Conservation (phyloP, 768 basidiomycete species). For the Piloderma croceum region DNA sequence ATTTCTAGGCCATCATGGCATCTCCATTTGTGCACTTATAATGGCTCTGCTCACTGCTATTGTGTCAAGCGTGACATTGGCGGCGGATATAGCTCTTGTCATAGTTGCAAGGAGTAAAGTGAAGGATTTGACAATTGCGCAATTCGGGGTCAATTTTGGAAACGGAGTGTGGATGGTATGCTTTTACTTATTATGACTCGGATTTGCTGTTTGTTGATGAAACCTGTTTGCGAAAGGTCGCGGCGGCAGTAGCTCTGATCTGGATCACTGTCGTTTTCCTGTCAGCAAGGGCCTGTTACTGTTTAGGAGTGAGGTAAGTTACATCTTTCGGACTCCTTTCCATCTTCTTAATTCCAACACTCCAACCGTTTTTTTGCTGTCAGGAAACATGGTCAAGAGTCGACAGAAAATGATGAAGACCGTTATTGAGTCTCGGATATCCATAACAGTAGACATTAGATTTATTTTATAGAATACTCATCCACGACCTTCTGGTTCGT, state of each 20-base stretch:
- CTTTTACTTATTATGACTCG: no score
- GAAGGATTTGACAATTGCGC: slow-evolving; percentile 29
- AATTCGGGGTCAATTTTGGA: slow-evolving; percentile 51
- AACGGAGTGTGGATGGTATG: slow-evolving; percentile 72
- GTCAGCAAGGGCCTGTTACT: slow-evolving; percentile 59
- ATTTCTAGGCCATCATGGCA: slow-evolving; percentile 51
- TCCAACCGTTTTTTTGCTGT: no score
- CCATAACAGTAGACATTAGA: no score
- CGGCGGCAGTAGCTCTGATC: slow-evolving; percentile 43
- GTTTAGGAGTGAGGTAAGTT: slow-evolving; percentile 59
- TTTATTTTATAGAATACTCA: no score
- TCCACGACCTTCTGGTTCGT: no score
- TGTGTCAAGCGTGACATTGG: slow-evolving; percentile 49
- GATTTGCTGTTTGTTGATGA: no score
- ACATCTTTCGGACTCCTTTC: slow-evolving; percentile 23
- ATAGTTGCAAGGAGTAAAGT: slow-evolving; percentile 44
- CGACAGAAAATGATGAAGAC: no score
- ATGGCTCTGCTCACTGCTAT: slow-evolving; percentile 52
- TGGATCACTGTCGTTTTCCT: slow-evolving; percentile 59
- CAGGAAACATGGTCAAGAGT: no score
- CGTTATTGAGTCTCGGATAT: no score
- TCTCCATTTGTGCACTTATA: slow-evolving; percentile 56
- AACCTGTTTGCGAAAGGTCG: no score
- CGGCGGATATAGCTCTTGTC: slow-evolving; percentile 58
- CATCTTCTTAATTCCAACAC: no score